Percentiles rank a stretch among this genome's conserved stretches.
phyloP scores from a whole-genome alignment of 1,139 yeast species.

The Debaryomyces nepalensis region DNA sequence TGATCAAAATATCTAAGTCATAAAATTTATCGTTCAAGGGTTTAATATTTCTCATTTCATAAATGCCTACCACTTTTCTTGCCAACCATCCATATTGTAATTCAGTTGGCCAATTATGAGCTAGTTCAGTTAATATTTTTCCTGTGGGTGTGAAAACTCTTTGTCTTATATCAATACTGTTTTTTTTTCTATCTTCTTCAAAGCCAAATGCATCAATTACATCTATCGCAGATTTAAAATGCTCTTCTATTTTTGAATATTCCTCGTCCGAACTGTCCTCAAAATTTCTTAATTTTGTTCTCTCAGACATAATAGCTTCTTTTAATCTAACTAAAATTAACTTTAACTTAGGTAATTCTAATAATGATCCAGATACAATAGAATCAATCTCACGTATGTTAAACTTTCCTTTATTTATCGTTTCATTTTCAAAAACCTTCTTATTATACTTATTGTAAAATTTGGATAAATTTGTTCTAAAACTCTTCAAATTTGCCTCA shows the following conservation, averaged over 20 bases:
- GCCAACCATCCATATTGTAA: conserved; percentile 88
- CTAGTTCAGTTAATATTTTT: conserved; percentile 79
- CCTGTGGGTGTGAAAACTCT: conserved; percentile 92
- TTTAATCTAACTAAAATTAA: conserved; percentile 64
- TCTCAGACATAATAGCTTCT: conserved; percentile 29
- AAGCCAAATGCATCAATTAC: conserved; percentile 85
- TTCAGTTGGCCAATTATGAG: conserved; percentile 85
- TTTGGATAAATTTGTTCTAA: conserved; percentile 47
- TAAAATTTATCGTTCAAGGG: conserved; percentile 30
- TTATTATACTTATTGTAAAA: conserved; percentile 51
- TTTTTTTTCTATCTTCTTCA: conserved; percentile 31
- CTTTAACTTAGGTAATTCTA: conserved; percentile 71
- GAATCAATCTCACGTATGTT: conserved; percentile 68
- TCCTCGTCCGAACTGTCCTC: conserved; percentile 22
- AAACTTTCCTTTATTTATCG: conserved; percentile 42
- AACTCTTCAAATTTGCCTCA: conserved; percentile 67
- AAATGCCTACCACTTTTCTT: conserved; percentile 82
- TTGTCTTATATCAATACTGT: conserved; percentile 50
- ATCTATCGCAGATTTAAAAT: conserved; percentile 58
- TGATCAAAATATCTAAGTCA: conserved; percentile 60
- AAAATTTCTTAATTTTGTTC: conserved; percentile 19
- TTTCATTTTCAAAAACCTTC: conserved; percentile 40
- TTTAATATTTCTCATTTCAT: conserved; percentile 51
- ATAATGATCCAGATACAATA: conserved; percentile 66
- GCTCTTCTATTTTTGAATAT: conserved; percentile 23